Base-by-base conservation (phyloP, 331 rosid genomes). In the Malus hybrid region DNA sequence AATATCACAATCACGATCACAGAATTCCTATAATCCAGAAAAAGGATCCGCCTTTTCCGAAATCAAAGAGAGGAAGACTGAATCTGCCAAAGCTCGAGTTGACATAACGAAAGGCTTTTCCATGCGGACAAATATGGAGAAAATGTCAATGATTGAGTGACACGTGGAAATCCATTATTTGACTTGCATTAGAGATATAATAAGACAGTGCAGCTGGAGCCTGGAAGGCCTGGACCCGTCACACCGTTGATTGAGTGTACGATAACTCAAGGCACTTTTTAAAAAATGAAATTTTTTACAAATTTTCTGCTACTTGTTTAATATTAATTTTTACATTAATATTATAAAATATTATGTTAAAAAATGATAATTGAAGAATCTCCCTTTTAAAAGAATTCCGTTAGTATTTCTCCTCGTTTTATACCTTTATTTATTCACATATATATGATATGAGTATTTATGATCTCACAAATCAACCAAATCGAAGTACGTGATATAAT, bases 101-200 rank as follows among this genome's bases (percentile, higher is more conserved):
- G 91, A 87, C 76, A 83, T 42, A 78, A 78, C 82, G 75, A 75
- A 82, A 77, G 80, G 72, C 50, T 73, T 53, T 67, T 24, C 20
- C 15, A 65, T 44, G 67, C 52, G 64, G 80, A 85, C 85, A 82
- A 75, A 42, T 8, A 65, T n/a, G 44, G 29, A 33, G 71, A 63
- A 68, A 39, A 15, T 36, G 30, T 75, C 71, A 82, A 80, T 80
- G 82, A 84, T 82, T 80, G 63, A 77, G 2, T 58, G 76, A 78
- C 85, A 82, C 88, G 79, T 82, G 91, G 73, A 66, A 24, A 3
- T 0, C 6, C 6, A 0, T 67, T 69, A 84, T 82, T 82, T 84
- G 80, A 84, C 72, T 12, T 67, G 6, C 6, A 63, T 12, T 12
- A 24, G 67, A 32, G 52, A 18, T 70, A 16, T 28, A 55, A 42